Evolutionary conservation across 805 yeast genomes (phyloP), one percentile per base, ranked within the genome.

Genomic region (Kurtzmaniella fragi): DNA sequence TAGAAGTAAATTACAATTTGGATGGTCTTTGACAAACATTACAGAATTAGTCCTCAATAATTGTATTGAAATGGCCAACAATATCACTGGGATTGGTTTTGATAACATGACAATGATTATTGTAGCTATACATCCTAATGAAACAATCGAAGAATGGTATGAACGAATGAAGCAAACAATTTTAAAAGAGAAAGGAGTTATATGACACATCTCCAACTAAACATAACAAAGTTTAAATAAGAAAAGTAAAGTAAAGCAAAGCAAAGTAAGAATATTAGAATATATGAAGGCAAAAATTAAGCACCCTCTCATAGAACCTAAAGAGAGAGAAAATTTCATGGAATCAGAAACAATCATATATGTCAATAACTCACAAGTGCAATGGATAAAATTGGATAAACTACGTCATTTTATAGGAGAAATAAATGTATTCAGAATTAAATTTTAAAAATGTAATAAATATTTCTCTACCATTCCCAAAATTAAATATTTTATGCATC

Each of bases 51-150:
- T 84, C 2, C 58, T 84, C 39, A 85, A 82, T 46, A 79, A 77
- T 44, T 80, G 88, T 41, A 71, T 84, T 37, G 71, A 77, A 5
- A 77, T 79, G 74, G 90, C 91, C 1, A 77, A 82, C 47, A 79
- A 82, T 28, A 70, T 74, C 25, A 84, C 91, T 0, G 93, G 93
- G 2, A 75, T 83, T 17, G 95, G 95, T 1, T 84, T 82, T 49
- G 95, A 84, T 56, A 84, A 84, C 52, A 84, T 84, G 91, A 83
- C 90, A 0, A 64, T 82, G 14, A 71, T 82, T n/a, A 73, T 84
- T 5, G 71, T 84, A 7, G 84, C 84, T 1, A 53, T 82, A 28
- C 86, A 82, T 51, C 67, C 68, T 27, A 40, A 43, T 15, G 66
- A 62, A 34, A 53, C 66, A 1, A 52, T 82, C 31, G 74, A 74